Evolutionary conservation across 2,329 filamentous ascomycete species (phyloP).

Genomic region (Esteya vermicola): DNA sequence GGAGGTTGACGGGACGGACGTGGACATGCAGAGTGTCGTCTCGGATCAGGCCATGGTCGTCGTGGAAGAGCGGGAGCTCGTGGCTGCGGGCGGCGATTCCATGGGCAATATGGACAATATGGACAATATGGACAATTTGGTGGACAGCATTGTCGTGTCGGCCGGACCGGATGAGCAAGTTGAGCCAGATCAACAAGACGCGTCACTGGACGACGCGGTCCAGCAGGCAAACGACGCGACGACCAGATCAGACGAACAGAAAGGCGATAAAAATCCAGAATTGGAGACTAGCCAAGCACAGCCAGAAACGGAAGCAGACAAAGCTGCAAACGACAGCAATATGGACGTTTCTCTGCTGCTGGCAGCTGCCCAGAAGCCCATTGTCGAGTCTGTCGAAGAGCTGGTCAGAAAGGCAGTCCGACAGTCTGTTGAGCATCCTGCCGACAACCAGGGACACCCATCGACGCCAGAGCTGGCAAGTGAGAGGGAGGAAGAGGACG

Average conservation of each 20-base stretch:
- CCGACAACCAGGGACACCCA: background rate
- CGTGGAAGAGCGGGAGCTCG: background rate
- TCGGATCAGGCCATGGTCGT: slow-evolving; percentile 1
- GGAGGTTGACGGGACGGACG: slow-evolving; percentile 7
- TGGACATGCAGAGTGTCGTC: slow-evolving; percentile 8
- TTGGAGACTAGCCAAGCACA: no score
- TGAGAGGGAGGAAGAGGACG: background rate
- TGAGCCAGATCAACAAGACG: no score
- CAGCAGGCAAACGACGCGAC: no score
- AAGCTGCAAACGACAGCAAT: background rate
- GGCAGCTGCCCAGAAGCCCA: background rate
- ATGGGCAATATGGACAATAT: no score
- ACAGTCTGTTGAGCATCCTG: background rate
- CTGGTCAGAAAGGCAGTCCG: no score
- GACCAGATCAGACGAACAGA: no score
- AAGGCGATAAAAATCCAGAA: no score
- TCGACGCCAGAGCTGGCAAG: background rate
- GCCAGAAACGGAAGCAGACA: background rate
- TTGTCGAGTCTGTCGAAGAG: background rate
- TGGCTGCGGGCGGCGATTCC: background rate
- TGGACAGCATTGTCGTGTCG: background rate
- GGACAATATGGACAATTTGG: no score
- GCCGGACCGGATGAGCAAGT: background rate
- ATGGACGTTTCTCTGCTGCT: background rate
- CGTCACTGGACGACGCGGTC: no score